These are phyloP conservation scores for Zizania latifolia DNA, from an alignment of 176 grass and related monocot genomes.

Conservation along the genomic window DNA sequence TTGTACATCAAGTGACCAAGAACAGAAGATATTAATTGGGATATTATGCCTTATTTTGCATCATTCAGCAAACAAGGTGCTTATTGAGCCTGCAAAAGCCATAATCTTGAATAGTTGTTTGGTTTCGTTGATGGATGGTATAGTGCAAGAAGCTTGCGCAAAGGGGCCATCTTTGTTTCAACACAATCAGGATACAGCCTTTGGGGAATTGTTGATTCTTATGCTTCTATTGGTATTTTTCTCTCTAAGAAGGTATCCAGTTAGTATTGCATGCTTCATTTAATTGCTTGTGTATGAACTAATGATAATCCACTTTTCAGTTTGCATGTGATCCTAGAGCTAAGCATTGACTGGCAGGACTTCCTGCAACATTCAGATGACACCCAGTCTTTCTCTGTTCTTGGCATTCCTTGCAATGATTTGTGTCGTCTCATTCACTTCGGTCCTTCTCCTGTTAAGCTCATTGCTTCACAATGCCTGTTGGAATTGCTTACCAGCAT, in stretches of 20 bases:
- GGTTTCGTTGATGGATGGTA: conserved; percentile 48
- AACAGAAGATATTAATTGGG: conserved; percentile 57
- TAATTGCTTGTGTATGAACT: conserved; percentile 15
- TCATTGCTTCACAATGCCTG: conserved; percentile 84
- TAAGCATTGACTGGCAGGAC: conserved; percentile 70
- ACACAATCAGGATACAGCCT: conserved; percentile 62
- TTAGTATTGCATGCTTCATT: conserved; percentile 22
- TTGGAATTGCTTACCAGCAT: conserved; percentile 67
- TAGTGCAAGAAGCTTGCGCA: conserved; percentile 60
- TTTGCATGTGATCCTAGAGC: conserved; percentile 53
- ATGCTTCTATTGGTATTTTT: conserved; percentile 66
- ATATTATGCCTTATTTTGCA: conserved; percentile 73
- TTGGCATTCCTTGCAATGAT: conserved; percentile 77
- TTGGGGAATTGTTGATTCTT: conserved; percentile 62
- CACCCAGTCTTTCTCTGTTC: conserved; percentile 44
- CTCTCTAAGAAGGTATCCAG: conserved; percentile 67
- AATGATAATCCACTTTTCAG: conserved; percentile 41
- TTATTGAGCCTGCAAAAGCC: conserved; percentile 71
- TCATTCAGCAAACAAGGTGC: conserved; percentile 52
- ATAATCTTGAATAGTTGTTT: conserved; percentile 60
- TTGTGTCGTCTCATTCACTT: conserved; percentile 76
- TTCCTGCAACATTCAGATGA: conserved; percentile 61
- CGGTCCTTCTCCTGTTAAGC: conserved; percentile 59
- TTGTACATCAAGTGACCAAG: conserved; percentile 36
- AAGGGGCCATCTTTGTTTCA: conserved; percentile 77